A percentile compares a stretch with the other conserved stretches of the same genome.
Conservation (phyloP, 2,329 filamentous ascomycete genomes). For the Fusarium solani-melongenae region DNA sequence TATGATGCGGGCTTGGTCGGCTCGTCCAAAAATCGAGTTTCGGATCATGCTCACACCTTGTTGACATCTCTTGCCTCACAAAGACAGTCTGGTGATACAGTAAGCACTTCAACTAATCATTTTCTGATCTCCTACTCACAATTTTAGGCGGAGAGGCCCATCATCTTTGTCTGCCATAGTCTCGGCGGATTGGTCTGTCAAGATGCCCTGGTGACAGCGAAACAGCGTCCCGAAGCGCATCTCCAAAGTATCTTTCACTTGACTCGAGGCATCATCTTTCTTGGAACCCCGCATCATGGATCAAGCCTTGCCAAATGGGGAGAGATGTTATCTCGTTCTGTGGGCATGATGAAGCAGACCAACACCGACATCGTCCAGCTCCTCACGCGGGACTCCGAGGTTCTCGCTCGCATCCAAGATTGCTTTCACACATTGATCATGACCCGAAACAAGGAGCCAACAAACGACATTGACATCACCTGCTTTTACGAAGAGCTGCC, state of each 20-base stretch:
- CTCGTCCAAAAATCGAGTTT: conserved; percentile 15
- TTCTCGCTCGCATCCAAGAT: conserved; percentile 20
- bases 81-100: conserved; percentile 18
- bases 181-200: conserved; percentile 31
- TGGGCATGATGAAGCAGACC: conserved; percentile 24
- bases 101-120: background rate
- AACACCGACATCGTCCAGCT: conserved; percentile 24
- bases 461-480: conserved; percentile 7
- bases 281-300: conserved; percentile 31
- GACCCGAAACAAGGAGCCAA: background rate
- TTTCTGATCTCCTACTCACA: background rate
- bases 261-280: conserved; percentile 25
- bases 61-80: conserved; percentile 20
- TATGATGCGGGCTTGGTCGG: conserved; percentile 14
- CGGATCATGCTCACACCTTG: conserved; percentile 26
- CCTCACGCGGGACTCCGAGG: conserved; percentile 19
- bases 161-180: conserved; percentile 34
- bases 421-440: conserved; percentile 21
- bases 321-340: conserved; percentile 10
- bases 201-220: conserved; percentile 28
- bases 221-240: conserved; percentile 16
- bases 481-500: conserved; percentile 38
- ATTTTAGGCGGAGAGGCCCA: conserved; percentile 2
- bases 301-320: conserved; percentile 26
- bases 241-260: conserved; percentile 12